These are phyloP conservation scores for Eucalyptus sideroxylon DNA, from an alignment of 345 rosid genomes.

Conservation along the genomic window DNA sequence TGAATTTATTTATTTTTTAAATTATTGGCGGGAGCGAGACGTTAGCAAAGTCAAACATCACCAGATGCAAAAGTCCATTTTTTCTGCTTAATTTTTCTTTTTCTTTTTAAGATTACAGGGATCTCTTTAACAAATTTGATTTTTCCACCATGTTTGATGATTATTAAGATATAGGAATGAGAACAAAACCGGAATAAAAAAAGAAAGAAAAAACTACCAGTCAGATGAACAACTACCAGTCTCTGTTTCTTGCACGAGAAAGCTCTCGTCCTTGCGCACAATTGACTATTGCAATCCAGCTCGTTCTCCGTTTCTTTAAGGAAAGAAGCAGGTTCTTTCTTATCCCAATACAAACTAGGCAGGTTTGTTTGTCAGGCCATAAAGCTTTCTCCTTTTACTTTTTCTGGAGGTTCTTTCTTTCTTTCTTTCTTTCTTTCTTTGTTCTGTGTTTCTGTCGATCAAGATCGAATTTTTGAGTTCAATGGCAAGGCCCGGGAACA, in stretches of 20 bases:
- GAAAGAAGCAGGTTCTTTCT: neutral
- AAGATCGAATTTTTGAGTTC: neutral
- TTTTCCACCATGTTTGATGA: neutral
- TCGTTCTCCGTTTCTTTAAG: neutral
- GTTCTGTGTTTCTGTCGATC: neutral
- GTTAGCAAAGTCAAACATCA: neutral
- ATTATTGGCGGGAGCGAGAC: neutral
- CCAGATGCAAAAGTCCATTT: neutral
- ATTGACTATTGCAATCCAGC: neutral
- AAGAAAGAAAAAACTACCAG: neutral
- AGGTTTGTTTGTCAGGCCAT: neutral
- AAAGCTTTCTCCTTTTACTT: neutral
- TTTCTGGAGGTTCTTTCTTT: neutral
- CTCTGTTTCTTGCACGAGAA: neutral
- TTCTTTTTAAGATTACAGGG: neutral
- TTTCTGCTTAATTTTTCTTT: neutral
- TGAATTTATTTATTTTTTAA: neutral
- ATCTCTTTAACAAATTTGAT: neutral
- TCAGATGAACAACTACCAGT: neutral
- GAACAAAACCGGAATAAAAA: neutral
- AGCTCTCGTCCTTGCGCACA: neutral
- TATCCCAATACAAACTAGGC: neutral
- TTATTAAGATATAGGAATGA: neutral
- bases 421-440: neutral
- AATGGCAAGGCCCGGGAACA: conserved; percentile 31